phyloP scores from a whole-genome alignment of 305 asterid species.

The Fraxinus floribunda region DNA sequence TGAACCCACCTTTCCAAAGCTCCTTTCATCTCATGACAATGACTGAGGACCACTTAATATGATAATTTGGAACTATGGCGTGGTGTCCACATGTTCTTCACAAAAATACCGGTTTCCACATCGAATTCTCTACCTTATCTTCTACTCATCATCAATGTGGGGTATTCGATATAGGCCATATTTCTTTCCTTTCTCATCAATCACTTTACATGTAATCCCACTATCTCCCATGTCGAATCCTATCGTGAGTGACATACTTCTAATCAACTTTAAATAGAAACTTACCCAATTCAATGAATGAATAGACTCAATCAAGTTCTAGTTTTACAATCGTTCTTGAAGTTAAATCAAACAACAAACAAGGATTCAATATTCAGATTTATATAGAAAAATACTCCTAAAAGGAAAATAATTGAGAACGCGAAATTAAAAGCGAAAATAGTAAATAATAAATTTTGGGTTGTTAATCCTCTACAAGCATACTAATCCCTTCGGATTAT shows the following conservation, averaged over 20 bases:
- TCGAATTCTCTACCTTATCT: constrained; percentile 32
- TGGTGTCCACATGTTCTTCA: constrained; percentile 34
- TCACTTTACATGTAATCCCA: neutral
- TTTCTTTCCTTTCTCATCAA: neutral
- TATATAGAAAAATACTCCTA: neutral
- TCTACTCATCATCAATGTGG: constrained; percentile 5
- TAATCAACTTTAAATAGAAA: neutral
- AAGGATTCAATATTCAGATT: no score
- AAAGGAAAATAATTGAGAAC: neutral
- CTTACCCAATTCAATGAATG: neutral
- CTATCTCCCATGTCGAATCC: neutral
- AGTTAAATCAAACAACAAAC: neutral
- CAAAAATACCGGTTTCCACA: constrained; percentile 7
- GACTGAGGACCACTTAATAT: constrained; percentile 2
- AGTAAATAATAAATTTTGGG: neutral
- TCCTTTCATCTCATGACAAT: constrained; percentile 29
- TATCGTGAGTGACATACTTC: neutral
- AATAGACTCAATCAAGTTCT: neutral
- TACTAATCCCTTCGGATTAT: constrained; percentile 28
- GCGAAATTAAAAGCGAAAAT: neutral
- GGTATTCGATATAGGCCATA: neutral
- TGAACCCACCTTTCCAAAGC: constrained; percentile 24
- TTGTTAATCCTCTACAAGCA: constrained; percentile 10
- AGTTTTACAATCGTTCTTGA: neutral
- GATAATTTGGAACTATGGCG: neutral